These are phyloP conservation scores for Ganoderma leucocontextum DNA, from an alignment of 1,284 basidiomycete species.

Conservation along the genomic window DNA sequence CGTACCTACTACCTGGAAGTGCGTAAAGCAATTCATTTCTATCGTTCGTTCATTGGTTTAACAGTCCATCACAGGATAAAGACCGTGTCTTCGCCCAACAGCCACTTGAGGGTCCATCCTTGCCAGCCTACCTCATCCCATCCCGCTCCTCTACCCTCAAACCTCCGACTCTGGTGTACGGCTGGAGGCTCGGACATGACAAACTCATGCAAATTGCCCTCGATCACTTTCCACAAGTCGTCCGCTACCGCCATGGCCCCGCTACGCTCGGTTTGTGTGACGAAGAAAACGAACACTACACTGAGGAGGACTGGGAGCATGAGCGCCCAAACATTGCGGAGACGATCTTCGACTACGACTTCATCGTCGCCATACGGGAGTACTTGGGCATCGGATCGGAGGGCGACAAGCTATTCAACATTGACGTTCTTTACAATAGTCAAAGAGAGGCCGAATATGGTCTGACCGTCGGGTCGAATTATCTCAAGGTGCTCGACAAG, in stretches of 20 bases:
- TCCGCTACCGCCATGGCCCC: neutral
- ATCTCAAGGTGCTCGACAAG: neutral
- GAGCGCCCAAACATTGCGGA: neutral
- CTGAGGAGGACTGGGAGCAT: neutral
- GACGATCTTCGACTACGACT: neutral
- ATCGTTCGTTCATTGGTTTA: neutral
- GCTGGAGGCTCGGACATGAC: slow-evolving; percentile 6
- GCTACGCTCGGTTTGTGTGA: neutral
- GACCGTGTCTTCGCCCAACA: neutral
- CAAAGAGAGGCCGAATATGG: neutral
- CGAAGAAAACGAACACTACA: neutral
- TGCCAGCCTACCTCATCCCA: neutral
- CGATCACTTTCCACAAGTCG: neutral
- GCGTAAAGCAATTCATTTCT: neutral
- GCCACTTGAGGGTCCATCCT: neutral
- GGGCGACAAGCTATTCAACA: neutral
- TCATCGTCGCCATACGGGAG: neutral
- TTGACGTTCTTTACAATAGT: neutral
- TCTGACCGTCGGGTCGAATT: slow-evolving; percentile 8
- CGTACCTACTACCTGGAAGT: neutral
- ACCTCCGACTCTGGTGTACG: slow-evolving; percentile 1
- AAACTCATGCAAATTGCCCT: slow-evolving; percentile 3
- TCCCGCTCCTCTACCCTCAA: neutral
- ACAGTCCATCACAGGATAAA: neutral
- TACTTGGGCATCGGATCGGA: neutral